These are phyloP conservation scores for Pyrenophora teres DNA, from an alignment of 2,329 filamentous ascomycete species.

Conservation along the genomic window DNA sequence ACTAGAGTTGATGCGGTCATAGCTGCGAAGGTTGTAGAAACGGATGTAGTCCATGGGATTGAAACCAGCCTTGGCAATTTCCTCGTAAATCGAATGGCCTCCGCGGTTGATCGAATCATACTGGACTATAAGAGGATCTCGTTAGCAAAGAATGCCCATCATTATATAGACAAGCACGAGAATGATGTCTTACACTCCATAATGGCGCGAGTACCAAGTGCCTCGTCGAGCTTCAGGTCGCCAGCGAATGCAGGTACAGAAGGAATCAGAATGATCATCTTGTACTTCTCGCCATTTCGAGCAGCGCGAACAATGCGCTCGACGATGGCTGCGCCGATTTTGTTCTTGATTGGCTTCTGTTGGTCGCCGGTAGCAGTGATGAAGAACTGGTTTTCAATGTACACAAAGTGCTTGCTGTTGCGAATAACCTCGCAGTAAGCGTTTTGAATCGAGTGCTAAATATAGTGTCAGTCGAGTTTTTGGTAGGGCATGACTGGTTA, in stretches of 20 bases:
- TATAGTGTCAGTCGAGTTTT: constrained; percentile 11
- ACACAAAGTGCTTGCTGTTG: constrained; percentile 72
- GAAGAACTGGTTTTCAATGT: constrained; percentile 88
- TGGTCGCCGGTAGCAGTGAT: constrained; percentile 77
- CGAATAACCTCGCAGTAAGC: constrained; percentile 77
- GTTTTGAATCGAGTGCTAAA: constrained; percentile 77
- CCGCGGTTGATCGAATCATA: constrained; percentile 80
- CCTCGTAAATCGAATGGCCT: constrained; percentile 77
- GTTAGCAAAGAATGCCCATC: background rate
- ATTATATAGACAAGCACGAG: background rate
- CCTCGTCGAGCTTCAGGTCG: constrained; percentile 72
- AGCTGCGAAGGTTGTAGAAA: constrained; percentile 85
- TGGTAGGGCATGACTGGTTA: background rate
- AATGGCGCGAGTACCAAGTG: constrained; percentile 78
- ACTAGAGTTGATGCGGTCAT: constrained; percentile 79
- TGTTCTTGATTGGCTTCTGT: constrained; percentile 75
- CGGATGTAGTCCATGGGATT: constrained; percentile 75
- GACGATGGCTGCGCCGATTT: constrained; percentile 78
- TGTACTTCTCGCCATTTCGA: constrained; percentile 68
- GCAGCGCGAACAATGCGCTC: constrained; percentile 75
- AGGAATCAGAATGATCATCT: constrained; percentile 77
- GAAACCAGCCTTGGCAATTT: constrained; percentile 66
- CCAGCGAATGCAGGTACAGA: constrained; percentile 82
- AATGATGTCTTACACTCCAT: constrained; percentile 63
- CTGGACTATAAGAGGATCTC: constrained; percentile 56